These are phyloP conservation scores for Tetradesmus obliquus DNA, from an alignment of 139 green algal species.

Conservation along the genomic window DNA sequence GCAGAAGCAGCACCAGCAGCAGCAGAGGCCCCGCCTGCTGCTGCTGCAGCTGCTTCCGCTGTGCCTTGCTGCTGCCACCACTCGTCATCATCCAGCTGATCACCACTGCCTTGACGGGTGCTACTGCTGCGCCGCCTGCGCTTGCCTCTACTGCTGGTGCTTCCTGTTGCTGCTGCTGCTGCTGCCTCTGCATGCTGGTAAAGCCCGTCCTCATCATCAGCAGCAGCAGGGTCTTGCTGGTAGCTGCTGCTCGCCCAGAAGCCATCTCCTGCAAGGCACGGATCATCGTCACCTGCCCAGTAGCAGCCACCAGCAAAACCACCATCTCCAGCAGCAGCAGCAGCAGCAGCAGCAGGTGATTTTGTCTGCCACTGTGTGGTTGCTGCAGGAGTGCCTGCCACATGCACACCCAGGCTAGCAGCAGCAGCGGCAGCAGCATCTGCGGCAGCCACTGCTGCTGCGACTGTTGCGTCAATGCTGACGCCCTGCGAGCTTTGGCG, in stretches of 20 bases:
- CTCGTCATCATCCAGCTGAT: background rate
- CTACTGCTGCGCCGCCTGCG: background rate
- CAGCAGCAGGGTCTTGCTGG: background rate
- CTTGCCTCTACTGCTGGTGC: background rate
- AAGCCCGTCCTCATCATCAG: background rate
- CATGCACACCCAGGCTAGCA: slow-evolving; percentile 9
- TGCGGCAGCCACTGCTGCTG: background rate
- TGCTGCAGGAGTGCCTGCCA: background rate
- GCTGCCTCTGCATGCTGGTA: background rate
- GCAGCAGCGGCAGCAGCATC: slow-evolving; percentile 9
- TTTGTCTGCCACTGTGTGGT: background rate
- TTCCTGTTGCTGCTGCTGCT: slow-evolving; percentile 23
- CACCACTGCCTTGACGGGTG: background rate
- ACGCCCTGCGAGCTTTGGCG: background rate
- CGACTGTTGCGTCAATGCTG: background rate
- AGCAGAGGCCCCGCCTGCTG: background rate
- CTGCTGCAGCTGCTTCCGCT: background rate
- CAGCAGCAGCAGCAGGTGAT: background rate
- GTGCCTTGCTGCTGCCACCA: background rate
- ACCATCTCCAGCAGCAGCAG: slow-evolving; percentile 8
- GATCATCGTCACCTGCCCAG: slow-evolving; percentile 23
- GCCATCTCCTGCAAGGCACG: slow-evolving; percentile 25
- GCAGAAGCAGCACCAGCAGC: background rate
- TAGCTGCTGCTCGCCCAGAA: background rate
- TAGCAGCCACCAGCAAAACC: background rate